A percentile compares a stretch with the other conserved stretches of the same genome.
Conservation (phyloP, 2,329 filamentous ascomycete species). For the Nemania sp. region DNA sequence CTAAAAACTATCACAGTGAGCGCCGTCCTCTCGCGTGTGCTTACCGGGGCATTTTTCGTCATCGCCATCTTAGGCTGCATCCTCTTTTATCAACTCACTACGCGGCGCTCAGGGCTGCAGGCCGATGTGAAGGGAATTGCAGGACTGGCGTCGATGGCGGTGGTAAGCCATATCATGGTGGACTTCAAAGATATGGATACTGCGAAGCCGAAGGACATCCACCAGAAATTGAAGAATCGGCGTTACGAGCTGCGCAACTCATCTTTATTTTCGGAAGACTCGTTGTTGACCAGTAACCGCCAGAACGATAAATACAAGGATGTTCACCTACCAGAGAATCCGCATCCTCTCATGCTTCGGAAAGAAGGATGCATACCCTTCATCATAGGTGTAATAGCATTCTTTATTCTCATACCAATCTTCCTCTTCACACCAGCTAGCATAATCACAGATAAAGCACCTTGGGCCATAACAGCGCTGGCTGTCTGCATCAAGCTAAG, state of each 20-base stretch:
- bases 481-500: constrained; percentile 75
- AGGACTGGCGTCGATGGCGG: constrained; percentile 80
- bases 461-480: constrained; percentile 74
- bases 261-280: constrained; percentile 74
- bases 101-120: constrained; percentile 72
- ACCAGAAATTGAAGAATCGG: constrained; percentile 72
- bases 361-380: constrained; percentile 70
- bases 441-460: constrained; percentile 69
- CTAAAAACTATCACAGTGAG: constrained; percentile 69
- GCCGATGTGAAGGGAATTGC: constrained; percentile 79
- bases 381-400: constrained; percentile 67
- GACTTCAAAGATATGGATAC: constrained; percentile 80
- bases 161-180: constrained; percentile 77
- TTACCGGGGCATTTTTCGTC: constrained; percentile 67
- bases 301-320: constrained; percentile 63
- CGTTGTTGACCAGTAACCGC: constrained; percentile 56
- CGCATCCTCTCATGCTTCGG: constrained; percentile 77
- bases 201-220: constrained; percentile 74
- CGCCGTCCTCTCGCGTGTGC: constrained; percentile 69
- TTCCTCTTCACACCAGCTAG: constrained; percentile 71
- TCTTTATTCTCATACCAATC: constrained; percentile 68
- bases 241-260: constrained; percentile 78
- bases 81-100: constrained; percentile 71
- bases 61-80: constrained; percentile 69
- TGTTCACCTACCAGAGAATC: constrained; percentile 67